These are phyloP conservation scores for Teunomyces barrocoloradensis DNA, from an alignment of 805 yeast genomes.

Conservation along the genomic window DNA sequence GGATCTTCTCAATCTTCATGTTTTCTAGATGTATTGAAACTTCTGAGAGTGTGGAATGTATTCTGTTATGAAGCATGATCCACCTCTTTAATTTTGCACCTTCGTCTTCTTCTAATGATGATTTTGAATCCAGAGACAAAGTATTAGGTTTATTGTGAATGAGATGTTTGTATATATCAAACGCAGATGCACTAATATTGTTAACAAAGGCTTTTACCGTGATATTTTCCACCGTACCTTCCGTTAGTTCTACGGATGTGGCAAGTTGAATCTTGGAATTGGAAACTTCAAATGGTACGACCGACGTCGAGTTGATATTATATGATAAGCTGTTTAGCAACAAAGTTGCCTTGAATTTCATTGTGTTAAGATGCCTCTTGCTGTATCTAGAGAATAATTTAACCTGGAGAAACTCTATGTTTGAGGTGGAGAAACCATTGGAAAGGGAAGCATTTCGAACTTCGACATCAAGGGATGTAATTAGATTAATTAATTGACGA, in stretches of 20 bases:
- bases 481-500: constrained; percentile 13
- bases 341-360: constrained; percentile 17
- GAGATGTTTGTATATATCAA: constrained; percentile 18
- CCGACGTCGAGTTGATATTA: constrained; percentile 4
- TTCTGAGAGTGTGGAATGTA: constrained; percentile 23
- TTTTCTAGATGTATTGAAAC: constrained; percentile 28
- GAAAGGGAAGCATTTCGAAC: constrained; percentile 12
- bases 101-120: not conserved
- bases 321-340: constrained; percentile 11
- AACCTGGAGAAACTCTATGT: constrained; percentile 21
- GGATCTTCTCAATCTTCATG: constrained; percentile 24
- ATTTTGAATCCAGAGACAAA: not conserved
- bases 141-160: constrained; percentile 4
- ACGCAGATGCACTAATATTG: constrained; percentile 21
- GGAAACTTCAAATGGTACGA: constrained; percentile 2
- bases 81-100: not conserved
- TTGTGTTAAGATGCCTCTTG: constrained; percentile 11
- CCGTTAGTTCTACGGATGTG: constrained; percentile 13
- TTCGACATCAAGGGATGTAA: constrained; percentile 25
- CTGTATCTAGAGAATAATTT: constrained; percentile 19
- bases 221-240: constrained; percentile 19
- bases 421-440: not conserved
- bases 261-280: constrained; percentile 13
- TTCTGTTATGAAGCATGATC: constrained; percentile 12
- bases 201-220: constrained; percentile 19